Evolutionary conservation across 2,329 filamentous ascomycete species (phyloP).

Genomic region (Penicillium palitans): DNA sequence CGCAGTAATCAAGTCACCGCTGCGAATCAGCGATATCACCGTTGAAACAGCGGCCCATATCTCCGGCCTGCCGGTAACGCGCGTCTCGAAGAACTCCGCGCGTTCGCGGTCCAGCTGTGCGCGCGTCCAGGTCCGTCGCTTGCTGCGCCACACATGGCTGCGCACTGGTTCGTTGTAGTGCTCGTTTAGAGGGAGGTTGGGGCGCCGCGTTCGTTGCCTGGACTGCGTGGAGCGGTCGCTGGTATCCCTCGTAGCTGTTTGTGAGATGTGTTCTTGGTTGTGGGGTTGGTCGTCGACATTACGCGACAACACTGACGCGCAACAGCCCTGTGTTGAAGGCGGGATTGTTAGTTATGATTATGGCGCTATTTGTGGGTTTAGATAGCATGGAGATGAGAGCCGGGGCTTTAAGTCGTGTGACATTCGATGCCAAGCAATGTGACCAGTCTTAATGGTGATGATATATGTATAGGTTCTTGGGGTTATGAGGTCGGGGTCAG

Average conservation of each 20-base stretch:
- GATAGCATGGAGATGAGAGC: neutral
- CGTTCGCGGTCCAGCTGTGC: conserved; percentile 68
- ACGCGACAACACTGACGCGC: conserved; percentile 38
- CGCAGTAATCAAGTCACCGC: conserved; percentile 64
- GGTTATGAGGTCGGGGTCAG: neutral
- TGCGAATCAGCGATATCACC: conserved; percentile 68
- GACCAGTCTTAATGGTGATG: neutral
- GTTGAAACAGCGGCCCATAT: conserved; percentile 75
- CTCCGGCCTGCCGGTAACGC: conserved; percentile 73
- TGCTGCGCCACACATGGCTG: conserved; percentile 65
- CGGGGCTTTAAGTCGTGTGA: conserved; percentile 9
- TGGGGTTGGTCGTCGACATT: conserved; percentile 29
- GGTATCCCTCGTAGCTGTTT: conserved; percentile 12
- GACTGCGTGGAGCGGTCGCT: conserved; percentile 12
- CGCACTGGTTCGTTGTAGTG: conserved; percentile 71
- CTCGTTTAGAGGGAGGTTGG: conserved; percentile 45
- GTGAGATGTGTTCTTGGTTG: conserved; percentile 12
- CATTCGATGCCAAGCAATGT: conserved; percentile 6
- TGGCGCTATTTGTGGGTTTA: neutral
- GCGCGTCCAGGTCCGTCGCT: conserved; percentile 68
- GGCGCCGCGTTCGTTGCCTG: conserved; percentile 15
- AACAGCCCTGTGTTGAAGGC: conserved; percentile 38
- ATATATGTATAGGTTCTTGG: neutral
- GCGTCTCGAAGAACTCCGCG: conserved; percentile 83
- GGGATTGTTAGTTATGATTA: conserved; percentile 6